These are phyloP conservation scores for Aurifilum marmelostoma DNA, from an alignment of 2,329 filamentous ascomycete genomes.

Conservation along the genomic window DNA sequence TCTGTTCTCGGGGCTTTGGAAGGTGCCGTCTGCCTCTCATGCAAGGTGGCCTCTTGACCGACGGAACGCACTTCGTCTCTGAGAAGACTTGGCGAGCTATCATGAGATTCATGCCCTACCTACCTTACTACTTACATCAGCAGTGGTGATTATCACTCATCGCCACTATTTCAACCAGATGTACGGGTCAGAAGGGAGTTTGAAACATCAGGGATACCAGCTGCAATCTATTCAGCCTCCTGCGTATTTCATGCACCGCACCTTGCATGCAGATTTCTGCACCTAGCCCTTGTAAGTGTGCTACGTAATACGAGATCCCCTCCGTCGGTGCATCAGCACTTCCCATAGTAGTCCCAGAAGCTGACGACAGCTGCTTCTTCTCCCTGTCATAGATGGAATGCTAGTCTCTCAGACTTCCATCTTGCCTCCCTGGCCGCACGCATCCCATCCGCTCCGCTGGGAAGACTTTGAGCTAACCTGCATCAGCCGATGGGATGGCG, in stretches of 20 bases:
- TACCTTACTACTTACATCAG: neutral
- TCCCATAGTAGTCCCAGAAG: neutral
- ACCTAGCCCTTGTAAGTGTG: neutral
- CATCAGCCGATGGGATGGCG: neutral
- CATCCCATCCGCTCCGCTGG: neutral
- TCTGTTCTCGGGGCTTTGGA: neutral
- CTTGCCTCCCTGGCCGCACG: neutral
- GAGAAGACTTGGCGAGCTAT: neutral
- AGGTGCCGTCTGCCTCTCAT: neutral
- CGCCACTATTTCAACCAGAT: neutral
- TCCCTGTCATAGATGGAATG: neutral
- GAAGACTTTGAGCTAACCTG: neutral
- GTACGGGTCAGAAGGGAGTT: neutral
- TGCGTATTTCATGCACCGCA: slow-evolving; percentile 15
- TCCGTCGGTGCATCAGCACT: no score
- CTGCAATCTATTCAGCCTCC: slow-evolving; percentile 14
- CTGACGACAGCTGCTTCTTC: neutral
- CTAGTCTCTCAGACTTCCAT: neutral
- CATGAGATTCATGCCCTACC: neutral
- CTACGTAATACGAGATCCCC: slow-evolving; percentile 5
- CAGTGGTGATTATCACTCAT: neutral
- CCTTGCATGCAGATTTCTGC: neutral
- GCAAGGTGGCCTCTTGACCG: neutral
- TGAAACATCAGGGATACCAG: slow-evolving; percentile 14
- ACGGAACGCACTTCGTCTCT: neutral